A percentile compares a stretch with the other conserved stretches of the same genome.
Evolutionary conservation across 2,329 filamentous ascomycete species (phyloP).

Genomic region (Ampelomyces quisqualis): DNA sequence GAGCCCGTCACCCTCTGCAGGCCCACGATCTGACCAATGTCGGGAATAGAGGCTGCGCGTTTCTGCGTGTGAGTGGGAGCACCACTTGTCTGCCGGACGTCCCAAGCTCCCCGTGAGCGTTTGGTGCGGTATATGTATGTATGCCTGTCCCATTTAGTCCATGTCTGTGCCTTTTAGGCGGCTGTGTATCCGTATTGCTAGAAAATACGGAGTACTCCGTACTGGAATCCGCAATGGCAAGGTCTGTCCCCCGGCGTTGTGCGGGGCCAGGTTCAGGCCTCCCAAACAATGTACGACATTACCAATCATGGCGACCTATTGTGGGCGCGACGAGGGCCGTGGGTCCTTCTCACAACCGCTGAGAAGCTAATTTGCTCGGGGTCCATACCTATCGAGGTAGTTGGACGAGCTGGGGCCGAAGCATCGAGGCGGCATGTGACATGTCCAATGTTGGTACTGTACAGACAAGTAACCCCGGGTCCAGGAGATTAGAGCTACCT

Average conservation of each 20-base stretch:
- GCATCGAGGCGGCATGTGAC: background rate
- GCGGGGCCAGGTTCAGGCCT: background rate
- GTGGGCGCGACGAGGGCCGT: background rate
- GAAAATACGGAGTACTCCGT: background rate
- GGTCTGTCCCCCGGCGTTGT: background rate
- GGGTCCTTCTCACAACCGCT: background rate
- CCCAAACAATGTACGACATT: conserved; percentile 1
- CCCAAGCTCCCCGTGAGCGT: too few species aligned
- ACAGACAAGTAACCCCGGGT: background rate
- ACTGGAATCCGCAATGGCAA: background rate
- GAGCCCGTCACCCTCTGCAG: too few species aligned
- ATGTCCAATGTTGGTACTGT: too few species aligned
- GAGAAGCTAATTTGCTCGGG: too few species aligned
- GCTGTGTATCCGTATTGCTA: too few species aligned
- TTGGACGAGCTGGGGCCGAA: background rate
- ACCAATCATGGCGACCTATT: background rate
- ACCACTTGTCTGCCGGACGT: too few species aligned
- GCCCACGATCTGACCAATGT: too few species aligned
- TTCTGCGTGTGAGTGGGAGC: too few species aligned
- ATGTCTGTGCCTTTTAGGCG: too few species aligned
- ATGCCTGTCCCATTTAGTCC: too few species aligned
- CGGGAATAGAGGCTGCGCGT: too few species aligned
- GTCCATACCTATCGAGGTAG: background rate
- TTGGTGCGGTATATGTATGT: too few species aligned
- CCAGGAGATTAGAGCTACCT: background rate